A percentile compares a stretch with the other conserved stretches of the same genome.
Conservation (phyloP, 2,329 filamentous ascomycete species). For the Remersonia thermophila region DNA sequence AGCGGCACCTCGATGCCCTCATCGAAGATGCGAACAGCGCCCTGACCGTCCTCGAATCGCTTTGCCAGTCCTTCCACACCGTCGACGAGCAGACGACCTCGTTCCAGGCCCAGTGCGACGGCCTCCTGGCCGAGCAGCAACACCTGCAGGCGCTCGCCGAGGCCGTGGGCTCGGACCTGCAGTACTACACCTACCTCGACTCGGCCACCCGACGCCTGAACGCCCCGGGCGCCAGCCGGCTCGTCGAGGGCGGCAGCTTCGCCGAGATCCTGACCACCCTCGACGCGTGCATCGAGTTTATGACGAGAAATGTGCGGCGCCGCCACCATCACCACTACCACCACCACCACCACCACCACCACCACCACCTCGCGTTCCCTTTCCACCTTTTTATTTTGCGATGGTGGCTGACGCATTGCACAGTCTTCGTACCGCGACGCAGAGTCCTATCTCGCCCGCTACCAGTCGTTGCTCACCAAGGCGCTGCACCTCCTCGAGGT, state of each 20-base stretch:
- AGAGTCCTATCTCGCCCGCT: constrained; percentile 75
- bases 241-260: constrained; percentile 76
- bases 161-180: constrained; percentile 76
- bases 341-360: too few relatives aligned
- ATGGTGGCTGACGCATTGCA: constrained; percentile 5
- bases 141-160: constrained; percentile 68
- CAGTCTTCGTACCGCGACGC: constrained; percentile 77
- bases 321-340: too few relatives aligned
- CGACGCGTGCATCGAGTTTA: constrained; percentile 85
- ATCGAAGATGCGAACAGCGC: constrained; percentile 66
- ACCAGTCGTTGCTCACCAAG: constrained; percentile 65
- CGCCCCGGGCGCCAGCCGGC: constrained; percentile 74
- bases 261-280: constrained; percentile 77
- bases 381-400: too few relatives aligned
- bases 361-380: too few relatives aligned
- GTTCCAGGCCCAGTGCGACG: constrained; percentile 86
- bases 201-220: constrained; percentile 82
- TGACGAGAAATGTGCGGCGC: constrained; percentile 64
- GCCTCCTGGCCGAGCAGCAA: constrained; percentile 69
- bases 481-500: constrained; percentile 50
- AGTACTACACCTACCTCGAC: constrained; percentile 90
- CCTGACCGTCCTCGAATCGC: constrained; percentile 59
- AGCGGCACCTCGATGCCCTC: constrained; percentile 69
- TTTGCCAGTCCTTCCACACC: constrained; percentile 75
- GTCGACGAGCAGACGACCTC: constrained; percentile 87